Percentiles rank a stretch among this genome's conserved stretches.
Conservation (phyloP, 352 stramenopile genomes). For the Phytophthora ohioensis region DNA sequence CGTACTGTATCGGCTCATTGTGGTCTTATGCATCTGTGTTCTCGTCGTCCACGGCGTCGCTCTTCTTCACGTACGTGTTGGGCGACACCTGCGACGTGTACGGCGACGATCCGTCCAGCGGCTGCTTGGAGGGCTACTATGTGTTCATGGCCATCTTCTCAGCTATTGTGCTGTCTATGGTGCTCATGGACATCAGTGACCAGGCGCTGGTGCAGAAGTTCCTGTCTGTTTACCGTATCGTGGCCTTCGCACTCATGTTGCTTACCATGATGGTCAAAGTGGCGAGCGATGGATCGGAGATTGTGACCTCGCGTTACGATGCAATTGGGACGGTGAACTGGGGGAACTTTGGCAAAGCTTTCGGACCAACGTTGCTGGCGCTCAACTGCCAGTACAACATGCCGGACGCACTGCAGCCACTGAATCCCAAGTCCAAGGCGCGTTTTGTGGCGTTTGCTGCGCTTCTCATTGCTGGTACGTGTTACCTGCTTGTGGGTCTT, state of each 20-base stretch:
- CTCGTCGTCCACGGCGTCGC: constrained; percentile 81
- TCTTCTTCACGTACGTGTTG: constrained; percentile 81
- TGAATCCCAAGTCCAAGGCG: constrained; percentile 73
- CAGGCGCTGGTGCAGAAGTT: constrained; percentile 86
- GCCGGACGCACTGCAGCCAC: constrained; percentile 80
- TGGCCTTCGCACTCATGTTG: constrained; percentile 82
- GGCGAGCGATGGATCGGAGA: constrained; percentile 58
- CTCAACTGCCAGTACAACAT: constrained; percentile 92
- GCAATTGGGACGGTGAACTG: constrained; percentile 74
- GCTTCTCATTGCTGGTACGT: constrained; percentile 69
- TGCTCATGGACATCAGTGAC: constrained; percentile 87
- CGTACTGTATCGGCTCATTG: constrained; percentile 82
- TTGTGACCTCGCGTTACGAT: constrained; percentile 50
- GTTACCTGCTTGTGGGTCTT: constrained; percentile 80
- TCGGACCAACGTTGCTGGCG: constrained; percentile 82
- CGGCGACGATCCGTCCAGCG: constrained; percentile 41
- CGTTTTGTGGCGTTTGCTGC: constrained; percentile 71
- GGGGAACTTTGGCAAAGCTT: constrained; percentile 83
- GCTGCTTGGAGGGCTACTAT: constrained; percentile 80
- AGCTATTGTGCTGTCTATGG: constrained; percentile 77
- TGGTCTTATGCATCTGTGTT: constrained; percentile 91
- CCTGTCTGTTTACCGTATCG: constrained; percentile 83
- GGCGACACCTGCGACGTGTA: constrained; percentile 78
- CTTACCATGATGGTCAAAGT: constrained; percentile 81
- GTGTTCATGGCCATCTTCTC: constrained; percentile 82